phyloP scores from a whole-genome alignment of 352 stramenopile genomes.

The Phytophthora sojae region DNA sequence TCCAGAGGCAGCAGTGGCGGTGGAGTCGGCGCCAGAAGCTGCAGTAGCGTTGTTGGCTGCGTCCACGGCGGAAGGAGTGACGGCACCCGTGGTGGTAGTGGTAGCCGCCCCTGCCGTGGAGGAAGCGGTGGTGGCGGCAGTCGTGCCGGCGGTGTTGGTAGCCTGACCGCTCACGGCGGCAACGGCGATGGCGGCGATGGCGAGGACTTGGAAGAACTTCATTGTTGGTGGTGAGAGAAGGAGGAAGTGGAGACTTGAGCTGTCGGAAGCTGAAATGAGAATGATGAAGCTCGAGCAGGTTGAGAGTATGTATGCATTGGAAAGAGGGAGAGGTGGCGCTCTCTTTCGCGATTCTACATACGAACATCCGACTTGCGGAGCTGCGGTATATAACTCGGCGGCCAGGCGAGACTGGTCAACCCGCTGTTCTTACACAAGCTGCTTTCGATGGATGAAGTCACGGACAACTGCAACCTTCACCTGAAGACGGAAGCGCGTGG shows the following conservation, averaged over 20 bases:
- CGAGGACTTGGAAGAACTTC: constrained; percentile 40
- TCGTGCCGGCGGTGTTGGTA: constrained; percentile 3
- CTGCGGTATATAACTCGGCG: constrained; percentile 2
- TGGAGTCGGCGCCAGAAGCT: not conserved
- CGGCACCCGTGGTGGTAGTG: constrained; percentile 7
- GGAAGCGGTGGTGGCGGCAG: not conserved
- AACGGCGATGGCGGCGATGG: constrained; percentile 37
- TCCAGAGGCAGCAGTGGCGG: constrained; percentile 3
- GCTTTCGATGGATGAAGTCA: constrained; percentile 11
- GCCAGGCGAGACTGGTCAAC: constrained; percentile 19
- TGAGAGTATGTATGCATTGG: not conserved
- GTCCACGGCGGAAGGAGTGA: constrained; percentile 12
- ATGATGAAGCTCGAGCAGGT: constrained; percentile 5
- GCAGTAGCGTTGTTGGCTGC: constrained; percentile 1
- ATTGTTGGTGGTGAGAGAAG: constrained; percentile 11
- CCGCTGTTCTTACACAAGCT: constrained; percentile 5
- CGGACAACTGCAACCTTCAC: not conserved
- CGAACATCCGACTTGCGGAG: constrained; percentile 14
- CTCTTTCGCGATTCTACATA: constrained; percentile 14
- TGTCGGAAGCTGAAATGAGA: constrained; percentile 24
- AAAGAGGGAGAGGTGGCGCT: constrained; percentile 14
- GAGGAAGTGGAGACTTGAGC: constrained; percentile 17
- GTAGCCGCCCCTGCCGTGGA: not conserved
- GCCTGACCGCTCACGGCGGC: constrained; percentile 26
- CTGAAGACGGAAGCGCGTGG: not conserved